phyloP scores from a whole-genome alignment of 2,329 filamentous ascomycete genomes.

The Arthrobotrys sphaeroides region DNA sequence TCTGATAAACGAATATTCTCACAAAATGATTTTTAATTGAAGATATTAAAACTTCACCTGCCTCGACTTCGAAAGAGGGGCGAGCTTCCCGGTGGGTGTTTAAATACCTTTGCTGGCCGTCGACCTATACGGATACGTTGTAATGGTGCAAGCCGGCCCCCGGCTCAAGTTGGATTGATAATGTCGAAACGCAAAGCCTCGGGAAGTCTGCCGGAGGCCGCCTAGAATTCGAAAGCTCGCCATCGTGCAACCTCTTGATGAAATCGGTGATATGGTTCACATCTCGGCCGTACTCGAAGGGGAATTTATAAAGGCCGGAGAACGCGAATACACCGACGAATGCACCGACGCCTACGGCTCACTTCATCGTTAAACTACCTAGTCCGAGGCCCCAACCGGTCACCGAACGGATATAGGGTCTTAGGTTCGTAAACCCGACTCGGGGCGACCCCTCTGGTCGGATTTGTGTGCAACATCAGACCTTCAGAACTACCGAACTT shows the following conservation, averaged over 20 bases:
- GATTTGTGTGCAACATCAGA: too few relatives aligned
- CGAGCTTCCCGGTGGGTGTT: background rate
- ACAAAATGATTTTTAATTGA: too few relatives aligned
- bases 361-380: background rate
- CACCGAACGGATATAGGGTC: background rate
- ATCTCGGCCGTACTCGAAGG: too few relatives aligned
- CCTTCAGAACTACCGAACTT: too few relatives aligned
- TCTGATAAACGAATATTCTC: too few relatives aligned
- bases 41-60: background rate
- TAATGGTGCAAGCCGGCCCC: background rate
- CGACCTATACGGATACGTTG: background rate
- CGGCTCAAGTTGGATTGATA: slow-evolving; percentile 9
- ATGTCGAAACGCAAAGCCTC: background rate
- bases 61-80: background rate
- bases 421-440: background rate
- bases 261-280: background rate
- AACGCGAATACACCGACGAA: too few relatives aligned
- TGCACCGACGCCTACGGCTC: background rate
- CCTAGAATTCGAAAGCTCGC: background rate
- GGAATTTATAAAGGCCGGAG: background rate
- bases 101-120: background rate
- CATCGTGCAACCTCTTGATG: slow-evolving; percentile 17
- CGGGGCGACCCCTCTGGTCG: background rate
- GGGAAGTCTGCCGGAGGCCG: slow-evolving; percentile 8
- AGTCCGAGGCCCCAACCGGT: background rate